These are phyloP conservation scores for Maudiozyma barnettii DNA, from an alignment of 805 yeast species.

Conservation along the genomic window DNA sequence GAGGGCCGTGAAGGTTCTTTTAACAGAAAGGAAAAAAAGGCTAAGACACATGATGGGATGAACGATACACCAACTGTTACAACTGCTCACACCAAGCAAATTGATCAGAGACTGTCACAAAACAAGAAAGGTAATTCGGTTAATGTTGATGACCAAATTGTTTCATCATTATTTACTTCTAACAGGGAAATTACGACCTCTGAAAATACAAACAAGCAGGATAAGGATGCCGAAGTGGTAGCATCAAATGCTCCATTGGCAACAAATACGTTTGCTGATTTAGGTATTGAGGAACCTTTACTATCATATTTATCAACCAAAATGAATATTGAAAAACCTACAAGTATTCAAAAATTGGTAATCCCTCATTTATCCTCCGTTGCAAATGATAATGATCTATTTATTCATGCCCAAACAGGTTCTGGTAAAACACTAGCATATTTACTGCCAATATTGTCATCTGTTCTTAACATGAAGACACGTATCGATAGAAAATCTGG, in stretches of 20 bases:
- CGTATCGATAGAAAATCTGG: slow-evolving; percentile 58
- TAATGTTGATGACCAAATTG: slow-evolving; percentile 38
- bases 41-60: neutral
- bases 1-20: neutral
- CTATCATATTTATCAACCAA: slow-evolving; percentile 45
- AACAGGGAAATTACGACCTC: slow-evolving; percentile 41
- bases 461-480: slow-evolving; percentile 48
- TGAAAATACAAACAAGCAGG: slow-evolving; percentile 31
- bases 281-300: slow-evolving; percentile 55
- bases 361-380: slow-evolving; percentile 49
- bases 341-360: slow-evolving; percentile 76
- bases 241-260: slow-evolving; percentile 83
- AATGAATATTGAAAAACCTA: slow-evolving; percentile 57
- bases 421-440: slow-evolving; percentile 94
- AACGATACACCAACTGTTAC: neutral
- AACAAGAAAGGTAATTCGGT: slow-evolving; percentile 5
- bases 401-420: slow-evolving; percentile 96
- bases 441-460: slow-evolving; percentile 70
- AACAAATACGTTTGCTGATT: slow-evolving; percentile 56
- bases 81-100: slow-evolving; percentile 4
- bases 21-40: neutral
- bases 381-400: slow-evolving; percentile 50
- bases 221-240: slow-evolving; percentile 25
- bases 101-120: slow-evolving; percentile 2
- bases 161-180: slow-evolving; percentile 77